These are phyloP conservation scores for Moringa oleifera DNA, from an alignment of 345 rosid genomes.

Conservation along the genomic window DNA sequence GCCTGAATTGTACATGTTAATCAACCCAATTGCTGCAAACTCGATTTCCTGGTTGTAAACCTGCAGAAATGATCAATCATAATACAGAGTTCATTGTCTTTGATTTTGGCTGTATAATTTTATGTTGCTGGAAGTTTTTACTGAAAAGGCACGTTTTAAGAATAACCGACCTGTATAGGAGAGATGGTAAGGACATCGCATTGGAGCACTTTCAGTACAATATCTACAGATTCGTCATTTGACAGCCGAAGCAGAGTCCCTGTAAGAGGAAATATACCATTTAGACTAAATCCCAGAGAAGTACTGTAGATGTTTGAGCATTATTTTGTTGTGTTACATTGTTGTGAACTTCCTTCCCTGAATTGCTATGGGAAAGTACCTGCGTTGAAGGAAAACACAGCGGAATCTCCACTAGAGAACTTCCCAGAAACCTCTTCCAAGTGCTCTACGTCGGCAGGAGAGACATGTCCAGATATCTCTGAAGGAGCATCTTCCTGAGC, in stretches of 20 bases:
- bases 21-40: conserved; percentile 48
- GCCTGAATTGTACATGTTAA: conserved; percentile 48
- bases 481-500: conserved; percentile 4
- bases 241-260: conserved; percentile 28
- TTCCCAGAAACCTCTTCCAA: conserved; percentile 46
- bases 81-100: not conserved
- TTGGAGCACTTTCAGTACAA: conserved; percentile 28
- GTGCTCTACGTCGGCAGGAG: conserved; percentile 42
- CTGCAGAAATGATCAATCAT: conserved; percentile 8
- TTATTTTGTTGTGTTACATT: too few relatives aligned
- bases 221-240: conserved; percentile 21
- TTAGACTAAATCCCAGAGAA: too few relatives aligned
- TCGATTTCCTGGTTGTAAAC: conserved; percentile 28
- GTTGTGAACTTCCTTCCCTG: not conserved
- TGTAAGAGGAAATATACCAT: too few relatives aligned
- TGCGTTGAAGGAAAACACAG: conserved; percentile 41
- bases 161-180: conserved; percentile 39
- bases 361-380: conserved; percentile 17
- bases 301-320: too few relatives aligned
- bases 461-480: conserved; percentile 29
- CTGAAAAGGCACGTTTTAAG: not conserved
- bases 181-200: conserved; percentile 41
- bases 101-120: not conserved
- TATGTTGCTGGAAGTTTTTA: not conserved
- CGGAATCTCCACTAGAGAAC: conserved; percentile 42